Evolutionary conservation across 148 eudicot species (phyloP).

Genomic region (Linanthus parryae): DNA sequence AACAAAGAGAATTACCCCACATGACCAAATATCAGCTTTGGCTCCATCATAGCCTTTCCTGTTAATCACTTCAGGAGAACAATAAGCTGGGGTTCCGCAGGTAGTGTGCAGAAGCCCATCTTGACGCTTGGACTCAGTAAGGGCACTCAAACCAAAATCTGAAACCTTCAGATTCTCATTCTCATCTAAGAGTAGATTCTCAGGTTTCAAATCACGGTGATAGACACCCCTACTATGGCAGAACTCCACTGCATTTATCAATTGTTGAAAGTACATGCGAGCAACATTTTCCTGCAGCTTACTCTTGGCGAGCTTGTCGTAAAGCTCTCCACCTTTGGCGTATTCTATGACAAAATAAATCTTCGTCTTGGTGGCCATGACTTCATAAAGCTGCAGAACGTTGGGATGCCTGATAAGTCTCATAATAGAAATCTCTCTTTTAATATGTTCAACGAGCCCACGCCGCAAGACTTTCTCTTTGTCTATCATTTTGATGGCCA

Average conservation of each 20-base stretch:
- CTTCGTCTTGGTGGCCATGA: conserved; percentile 74
- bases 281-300: conserved; percentile 60
- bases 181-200: conserved; percentile 73
- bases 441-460: conserved; percentile 57
- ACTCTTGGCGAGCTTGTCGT: conserved; percentile 58
- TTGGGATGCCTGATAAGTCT: conserved; percentile 57
- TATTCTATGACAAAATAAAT: conserved; percentile 69
- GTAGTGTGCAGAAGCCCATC: conserved; percentile 81
- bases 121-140: conserved; percentile 56
- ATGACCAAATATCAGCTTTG: conserved; percentile 79
- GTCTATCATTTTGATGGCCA: conserved; percentile 70
- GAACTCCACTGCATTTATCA: conserved; percentile 62
- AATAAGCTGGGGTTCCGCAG: conserved; percentile 88
- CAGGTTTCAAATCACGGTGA: conserved; percentile 89
- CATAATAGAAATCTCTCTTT: conserved; percentile 69
- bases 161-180: conserved; percentile 60
- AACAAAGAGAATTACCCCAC: conserved; percentile 78
- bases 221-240: conserved; percentile 83
- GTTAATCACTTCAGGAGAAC: conserved; percentile 70
- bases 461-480: conserved; percentile 55
- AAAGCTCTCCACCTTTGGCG: conserved; percentile 83
- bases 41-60: conserved; percentile 81
- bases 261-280: conserved; percentile 55
- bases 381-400: conserved; percentile 60
- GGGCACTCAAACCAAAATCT: conserved; percentile 80